Evolutionary conservation across 108 stramenopile species (phyloP).

Genomic region (Stephanodiscus minutulus): DNA sequence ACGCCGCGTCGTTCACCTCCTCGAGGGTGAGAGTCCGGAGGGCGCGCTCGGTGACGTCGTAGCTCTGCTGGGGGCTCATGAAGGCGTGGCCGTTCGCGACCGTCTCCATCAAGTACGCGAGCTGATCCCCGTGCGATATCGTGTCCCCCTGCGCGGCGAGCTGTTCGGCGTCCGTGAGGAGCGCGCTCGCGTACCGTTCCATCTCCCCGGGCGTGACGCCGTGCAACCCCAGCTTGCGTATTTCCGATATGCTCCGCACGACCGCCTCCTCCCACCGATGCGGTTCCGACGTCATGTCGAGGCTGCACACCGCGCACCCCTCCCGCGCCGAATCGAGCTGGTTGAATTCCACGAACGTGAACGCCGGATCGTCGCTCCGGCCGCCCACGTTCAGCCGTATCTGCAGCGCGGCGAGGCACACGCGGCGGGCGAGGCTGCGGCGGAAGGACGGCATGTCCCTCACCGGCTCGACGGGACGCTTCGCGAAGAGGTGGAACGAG

Average conservation of each 20-base stretch:
- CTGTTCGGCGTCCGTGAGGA: slow-evolving; percentile 94
- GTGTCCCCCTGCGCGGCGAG: slow-evolving; percentile 92
- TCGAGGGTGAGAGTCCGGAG: slow-evolving; percentile 89
- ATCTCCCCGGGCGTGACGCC: slow-evolving; percentile 93
- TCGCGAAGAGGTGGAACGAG: slow-evolving; percentile 95
- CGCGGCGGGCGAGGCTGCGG: slow-evolving; percentile 83
- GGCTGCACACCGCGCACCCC: slow-evolving; percentile 95
- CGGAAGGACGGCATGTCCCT: slow-evolving; percentile 84
- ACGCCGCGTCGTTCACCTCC: slow-evolving; percentile 92
- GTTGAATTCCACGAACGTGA: slow-evolving; percentile 98
- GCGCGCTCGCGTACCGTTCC: slow-evolving; percentile 89
- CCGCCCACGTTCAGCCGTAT: slow-evolving; percentile 95
- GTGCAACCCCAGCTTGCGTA: slow-evolving; percentile 88
- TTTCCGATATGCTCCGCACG: slow-evolving; percentile 86
- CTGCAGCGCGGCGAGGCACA: slow-evolving; percentile 93
- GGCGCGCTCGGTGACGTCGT: slow-evolving; percentile 84
- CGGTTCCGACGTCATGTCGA: slow-evolving; percentile 95
- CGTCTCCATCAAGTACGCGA: slow-evolving; percentile 96
- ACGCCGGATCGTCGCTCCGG: slow-evolving; percentile 90
- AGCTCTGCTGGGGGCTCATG: slow-evolving; percentile 94
- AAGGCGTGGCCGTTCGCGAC: slow-evolving; percentile 96
- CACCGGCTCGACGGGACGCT: slow-evolving; percentile 93
- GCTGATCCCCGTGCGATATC: slow-evolving; percentile 92
- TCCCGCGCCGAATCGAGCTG: slow-evolving; percentile 96
- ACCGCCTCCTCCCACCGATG: slow-evolving; percentile 94